phyloP scores from a whole-genome alignment of 345 rosid genomes.

The Dovyalis caffra region DNA sequence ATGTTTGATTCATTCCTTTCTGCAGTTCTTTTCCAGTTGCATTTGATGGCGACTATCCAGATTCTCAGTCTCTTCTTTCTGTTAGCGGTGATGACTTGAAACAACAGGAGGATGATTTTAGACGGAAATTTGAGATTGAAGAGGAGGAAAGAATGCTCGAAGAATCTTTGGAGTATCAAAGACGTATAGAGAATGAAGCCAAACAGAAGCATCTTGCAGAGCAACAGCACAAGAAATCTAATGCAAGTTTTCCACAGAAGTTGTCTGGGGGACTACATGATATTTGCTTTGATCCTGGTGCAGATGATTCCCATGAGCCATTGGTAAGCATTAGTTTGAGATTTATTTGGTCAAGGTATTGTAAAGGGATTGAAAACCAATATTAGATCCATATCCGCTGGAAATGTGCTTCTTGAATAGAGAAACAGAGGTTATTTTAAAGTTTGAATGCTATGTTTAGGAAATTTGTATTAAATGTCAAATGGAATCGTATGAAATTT shows the following conservation, averaged over 20 bases:
- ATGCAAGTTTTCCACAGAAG: constrained; percentile 35
- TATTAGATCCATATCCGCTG: background rate
- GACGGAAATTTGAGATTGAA: constrained; percentile 74
- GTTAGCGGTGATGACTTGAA: constrained; percentile 46
- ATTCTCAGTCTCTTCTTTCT: constrained; percentile 42
- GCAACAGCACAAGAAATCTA: constrained; percentile 60
- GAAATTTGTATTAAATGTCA: background rate
- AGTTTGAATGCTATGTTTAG: constrained; percentile 3
- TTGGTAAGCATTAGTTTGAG: constrained; percentile 32
- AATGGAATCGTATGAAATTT: constrained; percentile 13
- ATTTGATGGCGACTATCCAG: constrained; percentile 50
- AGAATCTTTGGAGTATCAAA: constrained; percentile 82
- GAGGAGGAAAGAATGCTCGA: constrained; percentile 89
- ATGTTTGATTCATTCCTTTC: constrained; percentile 25
- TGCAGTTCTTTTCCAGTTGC: constrained; percentile 60
- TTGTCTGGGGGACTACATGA: constrained; percentile 33
- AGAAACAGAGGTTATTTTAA: background rate
- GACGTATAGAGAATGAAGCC: constrained; percentile 85
- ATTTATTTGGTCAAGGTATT: constrained; percentile 6
- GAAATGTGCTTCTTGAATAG: constrained; percentile 8
- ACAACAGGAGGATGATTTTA: constrained; percentile 71
- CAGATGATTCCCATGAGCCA: constrained; percentile 29
- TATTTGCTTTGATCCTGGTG: constrained; percentile 27
- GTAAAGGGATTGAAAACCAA: constrained; percentile 5
- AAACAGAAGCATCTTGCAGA: constrained; percentile 83